Percentiles rank a stretch among this genome's conserved stretches.
Evolutionary conservation across 1,284 basidiomycete genomes (phyloP).

Genomic region (Singerocomus rubriflavus): DNA sequence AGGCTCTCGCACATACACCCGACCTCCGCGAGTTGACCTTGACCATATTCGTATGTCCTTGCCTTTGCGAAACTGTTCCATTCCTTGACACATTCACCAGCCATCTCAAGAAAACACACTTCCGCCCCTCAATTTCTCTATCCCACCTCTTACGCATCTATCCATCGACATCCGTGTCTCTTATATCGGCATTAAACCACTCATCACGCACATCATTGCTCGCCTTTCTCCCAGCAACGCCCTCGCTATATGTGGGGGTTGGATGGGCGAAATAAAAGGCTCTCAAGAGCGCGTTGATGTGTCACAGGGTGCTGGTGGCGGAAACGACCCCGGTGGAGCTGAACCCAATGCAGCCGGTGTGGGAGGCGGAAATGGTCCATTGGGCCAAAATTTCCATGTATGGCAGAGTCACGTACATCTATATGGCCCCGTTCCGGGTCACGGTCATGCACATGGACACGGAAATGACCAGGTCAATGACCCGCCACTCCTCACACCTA

Average conservation of each 20-base stretch:
- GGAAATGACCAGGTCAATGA: constrained; percentile 10
- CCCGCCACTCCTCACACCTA: constrained; percentile 18
- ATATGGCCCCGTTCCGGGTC: background rate
- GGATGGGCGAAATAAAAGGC: constrained; percentile 26
- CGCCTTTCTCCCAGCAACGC: constrained; percentile 21
- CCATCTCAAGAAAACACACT: constrained; percentile 27
- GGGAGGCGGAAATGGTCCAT: background rate
- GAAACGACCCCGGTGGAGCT: background rate
- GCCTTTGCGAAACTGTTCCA: background rate
- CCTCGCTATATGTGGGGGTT: constrained; percentile 28
- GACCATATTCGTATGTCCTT: constrained; percentile 47
- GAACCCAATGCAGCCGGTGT: background rate
- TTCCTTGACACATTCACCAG: constrained; percentile 31
- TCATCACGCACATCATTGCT: constrained; percentile 19
- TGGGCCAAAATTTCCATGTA: constrained; percentile 7
- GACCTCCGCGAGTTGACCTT: constrained; percentile 57
- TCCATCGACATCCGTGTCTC: constrained; percentile 48
- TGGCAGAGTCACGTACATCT: constrained; percentile 13
- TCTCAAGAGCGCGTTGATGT: constrained; percentile 6
- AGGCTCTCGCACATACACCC: constrained; percentile 46
- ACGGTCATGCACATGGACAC: background rate
- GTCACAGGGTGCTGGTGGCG: background rate
- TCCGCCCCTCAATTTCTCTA: constrained; percentile 36
- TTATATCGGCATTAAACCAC: constrained; percentile 13
- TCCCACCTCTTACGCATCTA: constrained; percentile 46